phyloP scores from a whole-genome alignment of 2,329 filamentous ascomycete species.

The Beauveria rudraprayagi region DNA sequence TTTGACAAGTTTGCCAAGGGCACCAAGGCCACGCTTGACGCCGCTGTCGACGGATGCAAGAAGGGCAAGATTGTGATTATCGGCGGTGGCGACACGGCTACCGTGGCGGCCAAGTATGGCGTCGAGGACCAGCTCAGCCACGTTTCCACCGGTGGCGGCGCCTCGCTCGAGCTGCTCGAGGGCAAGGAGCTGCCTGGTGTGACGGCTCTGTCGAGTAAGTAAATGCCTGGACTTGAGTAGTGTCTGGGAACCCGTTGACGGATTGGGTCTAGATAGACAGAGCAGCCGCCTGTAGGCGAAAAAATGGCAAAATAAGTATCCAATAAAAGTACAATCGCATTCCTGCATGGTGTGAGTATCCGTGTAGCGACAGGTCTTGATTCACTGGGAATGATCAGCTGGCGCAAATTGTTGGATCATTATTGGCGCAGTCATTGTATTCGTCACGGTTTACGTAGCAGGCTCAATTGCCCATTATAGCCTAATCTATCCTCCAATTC shows the following conservation, averaged over 20 bases:
- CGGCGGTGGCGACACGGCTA: conserved; percentile 94
- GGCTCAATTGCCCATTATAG: not conserved
- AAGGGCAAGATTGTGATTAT: conserved; percentile 94
- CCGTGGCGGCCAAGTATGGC: conserved; percentile 93
- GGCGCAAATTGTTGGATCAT: not conserved
- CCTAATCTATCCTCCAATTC: not conserved
- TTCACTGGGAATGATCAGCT: not conserved
- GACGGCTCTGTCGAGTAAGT: conserved; percentile 75
- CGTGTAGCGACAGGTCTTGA: not conserved
- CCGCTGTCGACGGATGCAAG: conserved; percentile 72
- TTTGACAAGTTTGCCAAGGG: conserved; percentile 88
- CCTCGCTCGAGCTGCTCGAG: conserved; percentile 91
- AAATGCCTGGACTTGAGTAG: conserved; percentile 23
- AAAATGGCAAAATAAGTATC: not conserved
- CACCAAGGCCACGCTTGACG: conserved; percentile 87
- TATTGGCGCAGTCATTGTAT: not conserved
- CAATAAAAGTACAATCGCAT: not conserved
- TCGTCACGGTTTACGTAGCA: not conserved
- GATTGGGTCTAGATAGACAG: not conserved
- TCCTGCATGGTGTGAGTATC: not conserved
- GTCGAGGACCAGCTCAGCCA: conserved; percentile 97
- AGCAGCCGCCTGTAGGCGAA: not conserved
- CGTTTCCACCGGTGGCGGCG: conserved; percentile 94
- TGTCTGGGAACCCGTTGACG: conserved; percentile 2
- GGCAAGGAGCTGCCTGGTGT: conserved; percentile 97